phyloP scores from a whole-genome alignment of 2,329 filamentous ascomycete species.

The Cladosporium sp. region DNA sequence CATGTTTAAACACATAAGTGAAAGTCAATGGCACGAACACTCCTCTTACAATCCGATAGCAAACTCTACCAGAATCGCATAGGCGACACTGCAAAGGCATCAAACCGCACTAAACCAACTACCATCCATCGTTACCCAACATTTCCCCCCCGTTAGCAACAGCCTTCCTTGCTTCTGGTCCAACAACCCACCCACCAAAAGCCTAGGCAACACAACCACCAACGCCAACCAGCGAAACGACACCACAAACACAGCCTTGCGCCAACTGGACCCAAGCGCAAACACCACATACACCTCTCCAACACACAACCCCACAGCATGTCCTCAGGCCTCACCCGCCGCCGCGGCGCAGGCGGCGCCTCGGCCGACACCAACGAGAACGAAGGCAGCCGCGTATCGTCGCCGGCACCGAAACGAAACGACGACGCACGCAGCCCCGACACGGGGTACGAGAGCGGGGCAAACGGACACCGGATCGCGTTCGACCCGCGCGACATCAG shows the following conservation, averaged over 20 bases:
- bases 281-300: constrained; percentile 6
- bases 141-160: neutral
- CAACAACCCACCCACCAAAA: constrained; percentile 8
- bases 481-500: constrained; percentile 96
- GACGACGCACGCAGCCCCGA: constrained; percentile 53
- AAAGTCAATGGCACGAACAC: neutral
- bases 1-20: neutral
- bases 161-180: constrained; percentile 15
- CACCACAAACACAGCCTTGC: neutral
- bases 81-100: neutral
- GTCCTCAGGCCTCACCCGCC: constrained; percentile 69
- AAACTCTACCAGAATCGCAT: neutral
- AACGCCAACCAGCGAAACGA: neutral
- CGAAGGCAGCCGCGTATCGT: constrained; percentile 62
- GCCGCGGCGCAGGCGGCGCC: constrained; percentile 61
- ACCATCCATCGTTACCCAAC: constrained; percentile 3
- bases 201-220: neutral
- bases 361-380: constrained; percentile 56
- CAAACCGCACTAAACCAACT: neutral
- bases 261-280: constrained; percentile 14
- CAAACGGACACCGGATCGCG: constrained; percentile 98
- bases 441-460: constrained; percentile 84
- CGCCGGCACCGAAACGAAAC: constrained; percentile 59
- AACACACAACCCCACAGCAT: constrained; percentile 37
- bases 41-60: neutral